phyloP scores from a whole-genome alignment of 768 basidiomycete species.

The Brasilioporus rufonigricans region DNA sequence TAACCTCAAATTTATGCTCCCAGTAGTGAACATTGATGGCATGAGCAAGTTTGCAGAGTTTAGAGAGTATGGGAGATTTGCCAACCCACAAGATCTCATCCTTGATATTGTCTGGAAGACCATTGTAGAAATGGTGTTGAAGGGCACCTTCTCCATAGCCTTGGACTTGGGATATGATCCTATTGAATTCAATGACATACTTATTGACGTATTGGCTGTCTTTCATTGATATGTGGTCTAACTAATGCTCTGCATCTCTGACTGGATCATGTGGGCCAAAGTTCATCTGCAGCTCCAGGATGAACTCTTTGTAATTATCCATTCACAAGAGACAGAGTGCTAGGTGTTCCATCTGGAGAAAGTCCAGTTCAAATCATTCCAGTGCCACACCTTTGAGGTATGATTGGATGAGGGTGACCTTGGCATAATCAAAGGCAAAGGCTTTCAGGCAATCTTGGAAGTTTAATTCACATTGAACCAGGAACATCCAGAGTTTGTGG shows the following conservation, averaged over 20 bases:
- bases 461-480: not conserved
- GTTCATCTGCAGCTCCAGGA: not conserved
- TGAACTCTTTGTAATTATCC: not conserved
- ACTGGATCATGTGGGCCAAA: not conserved
- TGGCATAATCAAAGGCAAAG: not conserved
- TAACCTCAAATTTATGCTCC: not conserved
- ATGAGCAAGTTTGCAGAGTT: not conserved
- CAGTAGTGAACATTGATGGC: not conserved
- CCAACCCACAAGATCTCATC: not conserved
- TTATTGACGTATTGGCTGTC: not conserved
- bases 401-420: not conserved
- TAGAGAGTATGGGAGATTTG: not conserved
- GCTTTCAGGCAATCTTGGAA: not conserved
- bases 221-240: not conserved
- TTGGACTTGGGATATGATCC: not conserved
- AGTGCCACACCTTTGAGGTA: not conserved
- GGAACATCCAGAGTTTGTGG: not conserved
- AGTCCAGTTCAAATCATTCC: not conserved
- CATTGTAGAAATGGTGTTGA: not conserved
- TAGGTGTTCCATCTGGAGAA: not conserved
- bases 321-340: not conserved
- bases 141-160: not conserved
- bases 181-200: not conserved
- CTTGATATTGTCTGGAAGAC: not conserved
- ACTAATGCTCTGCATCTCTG: not conserved